Evolutionary conservation across 805 yeast species (phyloP), one percentile per base, ranked within the genome.

Genomic region (Cyberlindnera nakhonratchasimensis): DNA sequence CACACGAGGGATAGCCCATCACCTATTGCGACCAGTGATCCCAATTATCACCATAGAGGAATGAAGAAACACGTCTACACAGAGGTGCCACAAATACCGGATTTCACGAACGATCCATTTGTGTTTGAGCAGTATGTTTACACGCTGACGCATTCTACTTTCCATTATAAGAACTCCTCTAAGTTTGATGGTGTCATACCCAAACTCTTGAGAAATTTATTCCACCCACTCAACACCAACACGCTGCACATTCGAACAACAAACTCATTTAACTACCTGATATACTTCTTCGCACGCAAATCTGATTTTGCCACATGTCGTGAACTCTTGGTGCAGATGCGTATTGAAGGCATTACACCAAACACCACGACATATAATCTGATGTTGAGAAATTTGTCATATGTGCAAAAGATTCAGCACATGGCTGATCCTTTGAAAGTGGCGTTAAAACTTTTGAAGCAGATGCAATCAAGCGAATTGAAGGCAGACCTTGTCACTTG

Each of bases 281-380:
- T 75, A 1, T 66, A 61, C 38, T 72, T 59, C 51, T 72, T 63
- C 48, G 56, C 65, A 16, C 45, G 50, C 14, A 61, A 59, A 30
- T 58, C 59, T 45, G 75, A 74, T 52, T 57, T 67, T 34, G 67
- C 69, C 0, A 59, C 69, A 3, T 64, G 73, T 46, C 58, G 68
- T 33, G 69, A 66, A 37, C 51, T 68, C 3, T 56, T 71, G 29
- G 57, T 60, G 1, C 72, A 71, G 47, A 69, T 74, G 72, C 60
- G 57, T 29, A 38, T 57, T 3, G 67, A 62, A 43, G 52, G 57
- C 2, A 39, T 61, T 12, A 25, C 33, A 8, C 71, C 71, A 14
- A 64, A 66, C 43, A 58, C 68, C 4, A 58, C 54, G 3, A 70
- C 74, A 1, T 68, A 63, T 40, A 71, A 71, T 48, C 46, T 65